These are phyloP conservation scores for Bryoglossum gracile DNA, from an alignment of 495 filamentous ascomycete species.

Conservation along the genomic window DNA sequence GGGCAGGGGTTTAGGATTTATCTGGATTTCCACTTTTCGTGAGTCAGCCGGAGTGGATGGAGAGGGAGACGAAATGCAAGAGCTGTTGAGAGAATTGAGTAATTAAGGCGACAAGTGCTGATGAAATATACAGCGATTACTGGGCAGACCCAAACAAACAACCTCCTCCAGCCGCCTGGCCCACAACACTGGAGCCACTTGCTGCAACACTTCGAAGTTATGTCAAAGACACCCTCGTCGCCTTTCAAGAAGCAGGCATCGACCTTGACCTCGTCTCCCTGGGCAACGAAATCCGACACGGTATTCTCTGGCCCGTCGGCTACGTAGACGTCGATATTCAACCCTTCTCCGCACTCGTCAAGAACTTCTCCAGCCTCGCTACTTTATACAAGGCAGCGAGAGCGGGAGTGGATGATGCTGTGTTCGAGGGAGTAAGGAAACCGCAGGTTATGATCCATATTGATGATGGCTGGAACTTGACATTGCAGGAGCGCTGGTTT, in stretches of 20 bases:
- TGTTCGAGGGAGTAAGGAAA: constrained; percentile 28
- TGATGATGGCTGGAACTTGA: constrained; percentile 39
- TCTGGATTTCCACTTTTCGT: constrained; percentile 28
- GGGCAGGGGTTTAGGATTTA: constrained; percentile 30
- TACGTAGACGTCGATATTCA: constrained; percentile 29
- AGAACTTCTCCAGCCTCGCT: constrained; percentile 33
- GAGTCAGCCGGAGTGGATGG: too few species aligned
- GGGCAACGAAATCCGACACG: constrained; percentile 40
- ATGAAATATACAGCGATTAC: constrained; percentile 24
- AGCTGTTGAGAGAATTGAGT: too few species aligned
- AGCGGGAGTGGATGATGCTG: constrained; percentile 31
- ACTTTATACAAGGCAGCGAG: constrained; percentile 31
- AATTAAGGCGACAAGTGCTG: too few species aligned
- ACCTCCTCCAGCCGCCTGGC: constrained; percentile 21
- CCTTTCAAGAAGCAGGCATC: constrained; percentile 25
- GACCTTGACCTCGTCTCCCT: constrained; percentile 32
- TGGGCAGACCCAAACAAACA: constrained; percentile 39
- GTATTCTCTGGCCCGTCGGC: constrained; percentile 39
- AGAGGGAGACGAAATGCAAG: too few species aligned
- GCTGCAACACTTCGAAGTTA: constrained; percentile 25
- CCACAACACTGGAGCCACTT: constrained; percentile 16
- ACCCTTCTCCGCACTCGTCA: constrained; percentile 19
- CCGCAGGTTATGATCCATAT: constrained; percentile 41
- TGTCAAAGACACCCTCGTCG: constrained; percentile 32
- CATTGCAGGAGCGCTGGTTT: constrained; percentile 38